Conservation (phyloP, 2,329 filamentous ascomycete genomes). For the Ilyonectria mors-panacis region DNA sequence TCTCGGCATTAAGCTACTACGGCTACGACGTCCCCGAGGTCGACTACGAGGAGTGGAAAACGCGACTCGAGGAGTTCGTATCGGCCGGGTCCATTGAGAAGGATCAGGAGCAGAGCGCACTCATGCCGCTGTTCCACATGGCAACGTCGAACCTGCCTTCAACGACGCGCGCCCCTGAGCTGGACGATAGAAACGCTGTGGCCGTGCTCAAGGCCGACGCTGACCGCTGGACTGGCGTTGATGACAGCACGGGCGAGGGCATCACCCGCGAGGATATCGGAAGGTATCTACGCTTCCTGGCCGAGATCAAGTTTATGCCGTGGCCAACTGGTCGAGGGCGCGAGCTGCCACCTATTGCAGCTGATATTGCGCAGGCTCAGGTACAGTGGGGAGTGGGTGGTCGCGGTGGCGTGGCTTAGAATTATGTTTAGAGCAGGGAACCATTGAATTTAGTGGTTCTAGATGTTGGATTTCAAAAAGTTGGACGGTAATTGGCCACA, state of each 20-base stretch:
- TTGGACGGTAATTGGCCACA: no score
- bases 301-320: slow-evolving; percentile 39
- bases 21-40: slow-evolving; percentile 82
- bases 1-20: slow-evolving; percentile 78
- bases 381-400: slow-evolving; percentile 32
- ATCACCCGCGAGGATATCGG: slow-evolving; percentile 37
- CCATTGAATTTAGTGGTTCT: no score
- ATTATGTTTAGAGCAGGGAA: no score
- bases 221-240: slow-evolving; percentile 69
- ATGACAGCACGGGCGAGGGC: slow-evolving; percentile 63
- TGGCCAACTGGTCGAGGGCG: slow-evolving; percentile 34
- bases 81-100: slow-evolving; percentile 31
- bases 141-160: slow-evolving; percentile 77
- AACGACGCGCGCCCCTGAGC: slow-evolving; percentile 78
- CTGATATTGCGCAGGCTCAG: slow-evolving; percentile 33
- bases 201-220: slow-evolving; percentile 74
- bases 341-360: slow-evolving; percentile 35
- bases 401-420: background rate
- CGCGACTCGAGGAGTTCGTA: slow-evolving; percentile 43
- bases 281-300: slow-evolving; percentile 30
- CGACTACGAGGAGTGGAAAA: slow-evolving; percentile 68
- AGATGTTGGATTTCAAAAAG: no score
- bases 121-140: slow-evolving; percentile 81
- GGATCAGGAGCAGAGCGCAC: slow-evolving; percentile 49
- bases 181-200: slow-evolving; percentile 77